Base-by-base conservation (phyloP, 2,329 filamentous ascomycete species). In the Fusarium sp. region DNA sequence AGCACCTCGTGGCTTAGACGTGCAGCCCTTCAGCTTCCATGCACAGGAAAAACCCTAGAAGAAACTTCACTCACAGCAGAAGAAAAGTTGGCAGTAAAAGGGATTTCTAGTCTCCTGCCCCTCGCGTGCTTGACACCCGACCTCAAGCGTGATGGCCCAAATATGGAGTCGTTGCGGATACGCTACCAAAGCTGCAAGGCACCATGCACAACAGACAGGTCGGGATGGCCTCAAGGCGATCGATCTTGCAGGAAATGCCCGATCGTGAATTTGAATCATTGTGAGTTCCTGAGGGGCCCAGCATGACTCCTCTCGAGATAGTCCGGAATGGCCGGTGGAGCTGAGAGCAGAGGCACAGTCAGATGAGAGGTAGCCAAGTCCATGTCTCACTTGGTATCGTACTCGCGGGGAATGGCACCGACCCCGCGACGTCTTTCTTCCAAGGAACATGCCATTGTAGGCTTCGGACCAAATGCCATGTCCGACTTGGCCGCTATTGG, bases 211-310 rank as follows among this genome's bases (percentile, higher is more conserved):
- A 49, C 56, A 63, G 60, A 62, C 56, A 39, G 42, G 45, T 52
- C 45, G 21, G 40, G 50, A 62, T 55, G 62, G 65, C 65, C 60
- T 66, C 63, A 53, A 28, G 49, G 21, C 57, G 70, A 68, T 76
- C 75, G 75, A 76, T 76, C 69, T 60, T 65, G 56, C 56, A 57
- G 61, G 50, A 52, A 64, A 68, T 68, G 38, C 48, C 68, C 74
- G 71, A 75, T 76, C 68, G 57, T 51, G 67, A 56, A 71, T 69
- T 53, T 62, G 66, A 66, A 75, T 76, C 75, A 77, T 73, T 42
- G 53, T 54, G 45, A 62, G 52, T 55, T 50, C 32, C 58, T 42
- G 43, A 40, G 38, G 52, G 56, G 36, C 46, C 65, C 58, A 67
- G 71, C 75, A 71, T 75, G 75, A 75, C 72, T 71, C 52, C 45